These are phyloP conservation scores for Geosmithia putterillii DNA, from an alignment of 2,329 filamentous ascomycete genomes.

Conservation along the genomic window DNA sequence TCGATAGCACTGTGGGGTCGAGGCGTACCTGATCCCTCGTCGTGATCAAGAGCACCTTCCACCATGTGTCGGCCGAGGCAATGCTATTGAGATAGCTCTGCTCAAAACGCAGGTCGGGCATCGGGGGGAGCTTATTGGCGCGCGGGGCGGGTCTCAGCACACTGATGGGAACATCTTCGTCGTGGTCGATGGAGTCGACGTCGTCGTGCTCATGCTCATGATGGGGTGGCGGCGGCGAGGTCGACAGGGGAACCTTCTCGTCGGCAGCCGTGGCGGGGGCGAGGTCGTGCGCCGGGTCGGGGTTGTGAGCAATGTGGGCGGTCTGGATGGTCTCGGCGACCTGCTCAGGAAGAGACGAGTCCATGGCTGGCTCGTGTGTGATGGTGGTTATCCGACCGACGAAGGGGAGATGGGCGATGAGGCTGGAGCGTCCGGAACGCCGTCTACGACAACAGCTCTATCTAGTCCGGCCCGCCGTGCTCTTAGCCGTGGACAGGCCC, in stretches of 20 bases:
- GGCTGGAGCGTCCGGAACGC: background rate
- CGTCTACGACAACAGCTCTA: conserved; percentile 4
- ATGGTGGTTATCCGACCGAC: background rate
- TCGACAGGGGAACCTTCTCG: conserved; percentile 24
- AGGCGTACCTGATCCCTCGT: conserved; percentile 66
- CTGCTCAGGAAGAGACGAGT: conserved; percentile 43
- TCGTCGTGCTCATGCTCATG: conserved; percentile 10
- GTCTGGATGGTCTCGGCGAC: conserved; percentile 72
- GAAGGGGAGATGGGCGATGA: background rate
- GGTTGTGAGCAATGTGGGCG: conserved; percentile 61
- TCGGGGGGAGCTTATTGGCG: conserved; percentile 38
- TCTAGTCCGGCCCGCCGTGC: too few relatives aligned
- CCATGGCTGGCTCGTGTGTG: background rate
- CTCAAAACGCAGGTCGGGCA: conserved; percentile 91
- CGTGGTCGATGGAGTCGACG: conserved; percentile 29
- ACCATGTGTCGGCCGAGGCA: conserved; percentile 64
- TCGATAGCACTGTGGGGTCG: background rate
- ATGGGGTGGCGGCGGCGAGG: conserved; percentile 3
- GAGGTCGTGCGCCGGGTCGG: conserved; percentile 61
- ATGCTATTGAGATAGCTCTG: conserved; percentile 96
- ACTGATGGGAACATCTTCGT: conserved; percentile 59
- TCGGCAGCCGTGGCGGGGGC: conserved; percentile 70
- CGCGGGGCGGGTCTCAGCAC: conserved; percentile 43
- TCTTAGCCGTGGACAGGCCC: too few relatives aligned
- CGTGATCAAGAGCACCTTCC: conserved; percentile 74